These are phyloP conservation scores for Aspergillus ochraceus DNA, from an alignment of 2,329 filamentous ascomycete species.

Conservation along the genomic window DNA sequence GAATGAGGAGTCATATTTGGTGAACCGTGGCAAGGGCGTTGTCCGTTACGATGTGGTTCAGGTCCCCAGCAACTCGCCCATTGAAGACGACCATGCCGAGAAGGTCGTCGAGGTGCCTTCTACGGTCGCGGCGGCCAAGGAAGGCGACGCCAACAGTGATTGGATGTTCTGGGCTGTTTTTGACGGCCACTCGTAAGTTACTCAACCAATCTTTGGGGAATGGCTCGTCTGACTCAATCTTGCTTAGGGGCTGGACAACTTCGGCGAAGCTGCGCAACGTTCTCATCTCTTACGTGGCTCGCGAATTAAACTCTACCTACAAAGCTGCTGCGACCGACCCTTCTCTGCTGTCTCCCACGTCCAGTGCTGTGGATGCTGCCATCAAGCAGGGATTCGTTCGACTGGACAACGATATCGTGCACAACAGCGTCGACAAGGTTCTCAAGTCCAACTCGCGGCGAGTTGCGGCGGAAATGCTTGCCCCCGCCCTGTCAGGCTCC, in stretches of 20 bases:
- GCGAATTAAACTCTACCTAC: conserved; percentile 90
- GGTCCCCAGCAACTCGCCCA: conserved; percentile 92
- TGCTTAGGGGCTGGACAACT: conserved; percentile 85
- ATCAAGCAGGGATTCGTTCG: conserved; percentile 90
- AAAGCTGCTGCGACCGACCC: conserved; percentile 66
- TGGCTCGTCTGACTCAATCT: not conserved
- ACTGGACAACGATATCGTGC: conserved; percentile 90
- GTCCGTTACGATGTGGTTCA: conserved; percentile 94
- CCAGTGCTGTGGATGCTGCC: conserved; percentile 80
- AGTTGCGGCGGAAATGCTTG: conserved; percentile 87
- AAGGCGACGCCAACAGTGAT: conserved; percentile 65
- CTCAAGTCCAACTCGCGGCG: conserved; percentile 84
- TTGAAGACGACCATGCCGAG: conserved; percentile 97
- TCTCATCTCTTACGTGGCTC: conserved; percentile 86
- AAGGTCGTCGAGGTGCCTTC: conserved; percentile 91
- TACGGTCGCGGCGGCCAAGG: conserved; percentile 55
- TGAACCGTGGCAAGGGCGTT: conserved; percentile 86
- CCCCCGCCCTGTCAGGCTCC: conserved; percentile 92
- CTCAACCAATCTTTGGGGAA: not conserved
- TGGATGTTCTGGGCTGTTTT: conserved; percentile 99
- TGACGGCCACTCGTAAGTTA: conserved; percentile 83
- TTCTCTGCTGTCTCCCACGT: conserved; percentile 63
- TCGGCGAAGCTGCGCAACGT: conserved; percentile 93
- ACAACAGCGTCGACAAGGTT: conserved; percentile 89
- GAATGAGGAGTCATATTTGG: conserved; percentile 87